Evolutionary conservation across 83 land plant genomes (phyloP), one percentile per base, ranked within the genome.

Genomic region (Picea abies): DNA sequence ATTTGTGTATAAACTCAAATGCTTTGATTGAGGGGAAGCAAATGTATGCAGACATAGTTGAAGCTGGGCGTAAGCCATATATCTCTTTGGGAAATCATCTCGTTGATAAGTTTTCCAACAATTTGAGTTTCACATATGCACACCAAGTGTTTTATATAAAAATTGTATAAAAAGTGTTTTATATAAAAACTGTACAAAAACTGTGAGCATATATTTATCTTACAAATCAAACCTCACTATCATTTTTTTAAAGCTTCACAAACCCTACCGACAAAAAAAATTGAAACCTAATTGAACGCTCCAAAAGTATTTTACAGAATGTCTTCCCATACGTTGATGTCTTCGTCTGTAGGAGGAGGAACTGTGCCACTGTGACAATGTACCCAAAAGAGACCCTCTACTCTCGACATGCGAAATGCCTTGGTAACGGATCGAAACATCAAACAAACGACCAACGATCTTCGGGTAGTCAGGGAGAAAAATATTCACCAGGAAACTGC

Each of bases 1-100:
- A 35, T 35, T 4, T 35, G 37, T 73, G 77, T 15, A 73, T 73
- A 9, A 41, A 73, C 44, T 44, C 22, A 58, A 60, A 79, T 0
- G 56, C 65, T 3, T 10, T 79, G 44, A 37, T 63, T 35, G 75
- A 41, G n/a, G 84, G 83, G 0, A 76, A 87, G 81, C 60, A 79
- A 1, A 68, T 87, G 35, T 93, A 92, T 70, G 87, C 85, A 64
- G 86, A 79, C 60, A 80, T 92, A 82, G 61, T 90, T 12, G 90
- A 90, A 81, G 5, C 85, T 0, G 93, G 91, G 1, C 63, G 85
- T 20, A 73, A 82, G 79, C n/a, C 23, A 35, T 35, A 35, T 35
- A 35, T 35, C 37, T 35, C 37, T 35, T 35, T 35, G 37, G 37
- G 37, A 35, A 35, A 35, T 35, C 37, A 4, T 35, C 37, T 35